phyloP scores from a whole-genome alignment of 805 yeast species.

The Pichia nanzhaoensis region DNA sequence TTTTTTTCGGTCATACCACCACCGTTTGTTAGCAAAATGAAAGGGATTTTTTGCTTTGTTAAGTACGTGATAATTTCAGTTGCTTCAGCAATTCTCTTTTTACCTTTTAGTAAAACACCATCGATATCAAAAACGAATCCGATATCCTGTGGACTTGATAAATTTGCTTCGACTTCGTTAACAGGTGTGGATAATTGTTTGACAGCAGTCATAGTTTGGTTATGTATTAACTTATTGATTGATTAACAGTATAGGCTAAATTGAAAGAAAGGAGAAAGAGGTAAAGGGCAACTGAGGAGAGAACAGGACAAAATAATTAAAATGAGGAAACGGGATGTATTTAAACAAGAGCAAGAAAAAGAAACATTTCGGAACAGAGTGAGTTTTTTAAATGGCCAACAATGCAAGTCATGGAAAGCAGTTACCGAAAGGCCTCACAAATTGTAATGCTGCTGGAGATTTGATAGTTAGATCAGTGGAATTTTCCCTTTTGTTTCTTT shows the following conservation, averaged over 20 bases:
- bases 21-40: slow-evolving; percentile 82
- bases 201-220: slow-evolving; percentile 4
- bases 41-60: slow-evolving; percentile 55
- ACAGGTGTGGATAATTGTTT: slow-evolving; percentile 14
- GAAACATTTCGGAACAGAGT: too few species aligned
- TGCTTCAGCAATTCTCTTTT: slow-evolving; percentile 60
- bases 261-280: too few species aligned
- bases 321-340: not conserved
- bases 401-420: too few species aligned
- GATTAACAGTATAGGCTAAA: not conserved
- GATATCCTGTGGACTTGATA: slow-evolving; percentile 15
- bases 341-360: not conserved
- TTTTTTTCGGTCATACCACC: slow-evolving; percentile 53
- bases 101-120: slow-evolving; percentile 80
- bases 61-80: slow-evolving; percentile 42
- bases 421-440: too few species aligned
- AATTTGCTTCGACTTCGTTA: slow-evolving; percentile 9
- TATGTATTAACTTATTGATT: not conserved
- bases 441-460: too few species aligned
- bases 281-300: too few species aligned
- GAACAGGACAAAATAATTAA: not conserved
- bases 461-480: too few species aligned
- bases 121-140: slow-evolving; percentile 53
- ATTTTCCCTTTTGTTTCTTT: too few species aligned
- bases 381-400: too few species aligned